A percentile compares a stretch with the other conserved stretches of the same genome.
Conservation (phyloP, 768 basidiomycete genomes). For the Panaeolus cyanescens region DNA sequence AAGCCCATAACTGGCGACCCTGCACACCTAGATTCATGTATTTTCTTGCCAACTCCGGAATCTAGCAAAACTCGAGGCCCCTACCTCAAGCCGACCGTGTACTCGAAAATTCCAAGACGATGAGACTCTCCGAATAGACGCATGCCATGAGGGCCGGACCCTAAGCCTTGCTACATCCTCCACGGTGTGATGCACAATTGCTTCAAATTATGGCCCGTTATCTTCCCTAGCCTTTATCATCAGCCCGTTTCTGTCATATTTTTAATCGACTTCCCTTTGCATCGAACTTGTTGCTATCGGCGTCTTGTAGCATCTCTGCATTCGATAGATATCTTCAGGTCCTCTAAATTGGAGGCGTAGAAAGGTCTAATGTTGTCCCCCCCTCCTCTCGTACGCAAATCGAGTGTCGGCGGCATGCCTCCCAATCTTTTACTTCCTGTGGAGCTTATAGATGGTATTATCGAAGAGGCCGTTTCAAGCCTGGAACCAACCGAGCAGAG, state of each 20-base stretch:
- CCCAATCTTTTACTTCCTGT: background rate
- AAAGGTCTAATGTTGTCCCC: background rate
- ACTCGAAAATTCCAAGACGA: background rate
- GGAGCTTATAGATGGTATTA: background rate
- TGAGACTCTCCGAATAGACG: background rate
- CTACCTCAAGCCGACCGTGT: background rate
- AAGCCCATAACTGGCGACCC: background rate
- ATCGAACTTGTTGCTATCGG: no score
- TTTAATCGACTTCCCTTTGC: background rate
- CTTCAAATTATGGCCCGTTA: conserved; percentile 1
- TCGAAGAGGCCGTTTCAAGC: background rate
- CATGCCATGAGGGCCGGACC: background rate
- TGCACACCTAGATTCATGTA: background rate
- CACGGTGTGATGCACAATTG: background rate
- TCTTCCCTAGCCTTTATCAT: background rate
- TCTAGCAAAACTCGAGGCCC: background rate
- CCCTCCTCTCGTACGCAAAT: background rate
- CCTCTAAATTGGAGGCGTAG: no score
- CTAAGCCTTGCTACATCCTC: conserved; percentile 1
- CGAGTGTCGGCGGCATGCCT: background rate
- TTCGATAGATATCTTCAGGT: no score
- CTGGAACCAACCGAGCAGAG: background rate
- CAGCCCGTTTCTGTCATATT: background rate
- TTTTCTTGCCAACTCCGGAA: background rate
- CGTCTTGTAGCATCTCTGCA: no score